Base-by-base conservation (phyloP, 805 yeast genomes). In the Starmerella floricola region DNA sequence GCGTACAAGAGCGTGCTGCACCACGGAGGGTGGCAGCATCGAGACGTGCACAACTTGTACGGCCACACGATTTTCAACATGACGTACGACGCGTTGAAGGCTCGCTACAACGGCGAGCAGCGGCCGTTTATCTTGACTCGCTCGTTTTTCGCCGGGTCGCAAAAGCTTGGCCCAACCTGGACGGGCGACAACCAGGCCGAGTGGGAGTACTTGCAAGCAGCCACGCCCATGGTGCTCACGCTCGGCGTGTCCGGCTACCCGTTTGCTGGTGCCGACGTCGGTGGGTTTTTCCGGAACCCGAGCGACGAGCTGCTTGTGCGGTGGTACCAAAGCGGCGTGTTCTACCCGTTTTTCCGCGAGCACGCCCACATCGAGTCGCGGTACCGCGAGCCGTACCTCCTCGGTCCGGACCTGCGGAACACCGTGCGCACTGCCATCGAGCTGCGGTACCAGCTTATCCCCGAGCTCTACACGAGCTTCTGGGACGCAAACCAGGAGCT, bases 311-410 rank as follows among this genome's bases (percentile, higher is more conserved):
- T 91, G 46, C 66, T 84, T 44, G 72, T 82, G 0, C 71, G 99
- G 55, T 91, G 98, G 98, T 88, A 87, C 58, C 98, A 91, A 60
- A 71, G 94, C 2, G 98, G 96, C 45, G 74, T 82, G 23, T 88
- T 93, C 79, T 87, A 88, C 62, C 98, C 98, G 28, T 91, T 91
- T 55, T 88, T 91, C 66, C 70, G 98, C 55, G 96, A 79, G 0
- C 99, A 91, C 63, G 96, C 97, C 0, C 97, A 91, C 63, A 81
- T 88, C 40, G 98, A 91, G 60, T 69, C 95, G 1, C 70, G 79
- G 55, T 76, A 97, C 62, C 73, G 95, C 48, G 98, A 91, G 59
- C 98, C 98, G 1, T 88, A 85, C 78, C 59, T 88, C 35, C 68
- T 80, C 2, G 36, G 30, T 4, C 40, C 15, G 12, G 35, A 21